A percentile compares a stretch with the other conserved stretches of the same genome.
Conservation (phyloP, 768 basidiomycete genomes). For the Grammothele lineata region DNA sequence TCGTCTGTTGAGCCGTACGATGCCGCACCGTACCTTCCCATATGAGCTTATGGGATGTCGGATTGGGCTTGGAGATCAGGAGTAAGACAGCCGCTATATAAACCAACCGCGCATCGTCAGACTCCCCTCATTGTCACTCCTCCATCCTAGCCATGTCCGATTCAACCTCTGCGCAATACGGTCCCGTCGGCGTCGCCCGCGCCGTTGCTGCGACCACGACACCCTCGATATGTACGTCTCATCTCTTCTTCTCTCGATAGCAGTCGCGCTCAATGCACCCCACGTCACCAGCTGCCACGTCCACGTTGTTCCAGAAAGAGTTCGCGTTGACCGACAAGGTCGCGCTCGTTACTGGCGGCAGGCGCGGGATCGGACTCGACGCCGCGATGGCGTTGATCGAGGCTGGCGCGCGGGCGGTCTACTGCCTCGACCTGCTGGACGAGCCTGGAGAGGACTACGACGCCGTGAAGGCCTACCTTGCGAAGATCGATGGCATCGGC, state of each 20-base stretch:
- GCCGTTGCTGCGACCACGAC: background rate
- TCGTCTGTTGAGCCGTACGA: no score
- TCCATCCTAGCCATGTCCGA: background rate
- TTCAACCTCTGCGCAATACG: background rate
- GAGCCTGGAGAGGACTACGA: slow-evolving; percentile 54
- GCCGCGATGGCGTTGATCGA: slow-evolving; percentile 72
- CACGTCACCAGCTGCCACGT: background rate
- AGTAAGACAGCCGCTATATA: no score
- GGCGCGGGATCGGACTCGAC: slow-evolving; percentile 67
- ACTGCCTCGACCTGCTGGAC: slow-evolving; percentile 60
- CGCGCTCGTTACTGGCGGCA: slow-evolving; percentile 34
- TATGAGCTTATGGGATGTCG: no score
- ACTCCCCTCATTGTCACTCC: no score
- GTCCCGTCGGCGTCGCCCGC: background rate
- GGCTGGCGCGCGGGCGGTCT: slow-evolving; percentile 60
- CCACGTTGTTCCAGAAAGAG: slow-evolving; percentile 19
- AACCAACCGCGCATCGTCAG: no score
- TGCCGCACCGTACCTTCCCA: no score
- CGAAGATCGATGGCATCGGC: slow-evolving; percentile 13
- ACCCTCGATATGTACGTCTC: background rate
- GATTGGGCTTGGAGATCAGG: no score
- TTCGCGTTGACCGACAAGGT: slow-evolving; percentile 28
- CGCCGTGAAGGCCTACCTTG: slow-evolving; percentile 42
- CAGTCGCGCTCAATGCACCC: background rate
- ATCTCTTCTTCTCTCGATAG: background rate